A percentile compares a stretch with the other conserved stretches of the same genome.
These are phyloP conservation scores for Pyrenophora tritici-repentis DNA, from an alignment of 2,329 filamentous ascomycete genomes.

Conservation along the genomic window DNA sequence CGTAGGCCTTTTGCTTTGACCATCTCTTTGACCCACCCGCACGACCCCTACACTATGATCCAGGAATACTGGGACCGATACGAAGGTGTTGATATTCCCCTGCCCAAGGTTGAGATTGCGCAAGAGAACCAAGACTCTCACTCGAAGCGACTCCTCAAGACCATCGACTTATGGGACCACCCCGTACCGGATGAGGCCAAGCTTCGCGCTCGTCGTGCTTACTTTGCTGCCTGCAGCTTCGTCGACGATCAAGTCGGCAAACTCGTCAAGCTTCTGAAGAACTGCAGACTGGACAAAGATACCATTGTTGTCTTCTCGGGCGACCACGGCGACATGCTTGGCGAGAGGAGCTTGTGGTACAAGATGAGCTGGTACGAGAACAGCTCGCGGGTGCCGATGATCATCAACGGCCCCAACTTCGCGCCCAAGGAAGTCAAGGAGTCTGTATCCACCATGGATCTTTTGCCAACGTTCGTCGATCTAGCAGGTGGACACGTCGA, in stretches of 20 bases:
- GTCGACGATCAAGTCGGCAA: constrained; percentile 91
- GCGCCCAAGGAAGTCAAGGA: constrained; percentile 74
- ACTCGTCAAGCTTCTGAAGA: constrained; percentile 75
- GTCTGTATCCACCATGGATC: constrained; percentile 89
- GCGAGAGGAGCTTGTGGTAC: constrained; percentile 90
- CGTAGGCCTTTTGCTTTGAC: constrained; percentile 82
- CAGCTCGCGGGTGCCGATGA: constrained; percentile 84
- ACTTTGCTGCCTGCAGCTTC: constrained; percentile 92
- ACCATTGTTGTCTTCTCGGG: constrained; percentile 92
- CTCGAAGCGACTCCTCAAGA: constrained; percentile 82
- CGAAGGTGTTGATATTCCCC: constrained; percentile 82
- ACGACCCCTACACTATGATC: constrained; percentile 94
- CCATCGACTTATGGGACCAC: constrained; percentile 84
- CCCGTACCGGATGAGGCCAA: constrained; percentile 85
- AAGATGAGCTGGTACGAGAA: constrained; percentile 98
- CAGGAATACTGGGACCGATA: constrained; percentile 93
- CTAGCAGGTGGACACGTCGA: constrained; percentile 74
- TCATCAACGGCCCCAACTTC: constrained; percentile 81
- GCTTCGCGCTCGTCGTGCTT: constrained; percentile 81
- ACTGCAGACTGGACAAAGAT: constrained; percentile 79
- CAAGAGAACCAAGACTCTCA: constrained; percentile 85
- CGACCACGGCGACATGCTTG: constrained; percentile 95
- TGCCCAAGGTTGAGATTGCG: constrained; percentile 77
- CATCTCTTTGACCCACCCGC: constrained; percentile 90
- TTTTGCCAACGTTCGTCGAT: constrained; percentile 86